A percentile compares a stretch with the other conserved stretches of the same genome.
Evolutionary conservation across 2,329 filamentous ascomycete genomes (phyloP).

Genomic region (Claviceps sp.): DNA sequence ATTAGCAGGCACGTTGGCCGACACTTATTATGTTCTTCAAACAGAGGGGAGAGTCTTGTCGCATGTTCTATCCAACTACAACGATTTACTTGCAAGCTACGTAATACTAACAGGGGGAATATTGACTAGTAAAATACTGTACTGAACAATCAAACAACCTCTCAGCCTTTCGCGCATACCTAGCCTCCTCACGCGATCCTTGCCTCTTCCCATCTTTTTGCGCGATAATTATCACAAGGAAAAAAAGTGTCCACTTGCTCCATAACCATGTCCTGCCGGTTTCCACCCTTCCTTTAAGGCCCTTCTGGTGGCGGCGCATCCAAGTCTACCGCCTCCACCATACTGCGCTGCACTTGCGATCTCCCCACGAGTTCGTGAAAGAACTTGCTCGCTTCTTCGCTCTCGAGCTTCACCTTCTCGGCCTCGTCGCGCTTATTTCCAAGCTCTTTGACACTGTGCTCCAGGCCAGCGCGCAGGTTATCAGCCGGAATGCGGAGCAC

Average conservation of each 20-base stretch:
- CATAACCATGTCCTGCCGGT: too few species aligned
- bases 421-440: constrained; percentile 69
- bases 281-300: constrained; percentile 11
- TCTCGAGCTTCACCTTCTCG: constrained; percentile 66
- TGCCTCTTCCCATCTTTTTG: too few species aligned
- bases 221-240: too few species aligned
- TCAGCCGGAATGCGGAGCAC: constrained; percentile 80
- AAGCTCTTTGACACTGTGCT: constrained; percentile 76
- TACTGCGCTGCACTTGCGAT: constrained; percentile 36
- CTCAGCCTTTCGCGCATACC: too few species aligned
- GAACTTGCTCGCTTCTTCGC: constrained; percentile 77
- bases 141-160: too few species aligned
- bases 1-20: too few species aligned
- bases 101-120: not conserved
- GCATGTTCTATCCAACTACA: not conserved
- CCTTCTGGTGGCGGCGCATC: constrained; percentile 30
- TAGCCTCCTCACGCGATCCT: too few species aligned
- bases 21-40: too few species aligned
- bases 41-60: too few species aligned
- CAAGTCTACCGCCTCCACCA: constrained; percentile 40
- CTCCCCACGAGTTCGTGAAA: constrained; percentile 73
- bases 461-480: constrained; percentile 69
- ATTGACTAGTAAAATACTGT: not conserved
- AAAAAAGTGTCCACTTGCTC: too few species aligned
- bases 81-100: not conserved